Base-by-base conservation (phyloP, 2,329 filamentous ascomycete genomes). In the Lasiodiplodia hormozganensis region DNA sequence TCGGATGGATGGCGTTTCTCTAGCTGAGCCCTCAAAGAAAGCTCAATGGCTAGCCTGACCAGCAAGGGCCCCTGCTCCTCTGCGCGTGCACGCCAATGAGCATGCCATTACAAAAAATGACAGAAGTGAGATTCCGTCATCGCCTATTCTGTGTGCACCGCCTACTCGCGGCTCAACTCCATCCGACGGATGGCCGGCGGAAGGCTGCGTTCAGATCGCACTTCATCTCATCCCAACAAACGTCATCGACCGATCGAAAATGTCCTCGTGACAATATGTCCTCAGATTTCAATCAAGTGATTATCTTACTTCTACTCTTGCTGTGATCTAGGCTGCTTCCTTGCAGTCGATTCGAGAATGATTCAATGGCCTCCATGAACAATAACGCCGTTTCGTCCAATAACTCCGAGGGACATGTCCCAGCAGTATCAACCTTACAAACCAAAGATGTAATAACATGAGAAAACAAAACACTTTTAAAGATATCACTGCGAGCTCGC, bases 401-500 rank as follows among this genome's bases (percentile, higher is more conserved):
- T 23, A 25, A 25, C 40, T 21, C 21, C 16, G 11, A 10, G 21
- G 49, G 23, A 23, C 57, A 25, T 23, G 12, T n/a, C 54, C 54
- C 54, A 23, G 2, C 10, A 21, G 14, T 38, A 10, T 11, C 34
- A 47, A 4, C n/a, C 23, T 12, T 53, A 23, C 21, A 25, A 18
- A 6, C 51, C 4, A 47, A 47, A 47, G 49, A 56, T 28, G 18
- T 14, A 34, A 11, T 10, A 36, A 6, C 11, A 62, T 8, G 36
- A 7, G 14, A 25, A 23, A 28, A 34, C 12, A 16, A 54, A 43
- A 40, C 4, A 34, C 43, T 5, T 23, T 10, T 28, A 1, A 31
- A 31, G 18, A 31, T 28, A 52, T 62, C 74, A 71, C 51, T 58
- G 60, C 53, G 36, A n/a, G 25, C 36, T 69, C 52, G 77, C 78